Base-by-base conservation (phyloP, 108 stramenopile genomes). In the Nitzschia putrida region DNA sequence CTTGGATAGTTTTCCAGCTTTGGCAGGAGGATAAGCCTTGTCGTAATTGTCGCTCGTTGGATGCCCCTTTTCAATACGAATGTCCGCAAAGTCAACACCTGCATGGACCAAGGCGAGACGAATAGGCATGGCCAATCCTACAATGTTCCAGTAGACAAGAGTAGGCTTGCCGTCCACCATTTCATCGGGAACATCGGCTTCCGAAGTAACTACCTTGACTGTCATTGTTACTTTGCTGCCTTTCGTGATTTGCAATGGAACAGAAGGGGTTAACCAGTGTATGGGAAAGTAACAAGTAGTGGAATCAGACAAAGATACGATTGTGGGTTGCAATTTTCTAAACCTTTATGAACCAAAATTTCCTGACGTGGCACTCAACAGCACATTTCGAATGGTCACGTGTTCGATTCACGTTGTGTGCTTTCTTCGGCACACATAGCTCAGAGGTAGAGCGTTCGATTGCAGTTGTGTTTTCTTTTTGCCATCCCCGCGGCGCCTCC, bases 81-180 rank as follows among this genome's bases (percentile, higher is more conserved):
- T 53, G 53, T 74, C 73, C 3, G 12, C 45, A 57, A 57, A 74
- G 16, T 74, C 73, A 13, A 74, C 73, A 21, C 57, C 65, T 2
- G 73, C 73, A 52, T 43, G 26, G 43, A 51, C 65, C 34, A 74
- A 44, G 11, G 65, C 73, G 8, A 74, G 22, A 10, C 73, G 73
- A 37, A 57, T 57, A 11, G 54, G 54, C 16, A 67, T 54, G 8
- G 47, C 64, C 43, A 74, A 34, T 8, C 73, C 73, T 2, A 74
- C 58, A 59, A 64, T 65, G 43, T 74, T 66, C 73, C 73, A 74
- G 43, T 74, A 74, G 9, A 74, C 73, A 34, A 74, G 29, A 10
- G 65, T 74, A 1, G 73, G 73, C 45, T 65, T 57, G 6, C 65
- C 73, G 34, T 66, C 57, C 7, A 74, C 65, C 43, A 65, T 68